These are phyloP conservation scores for Hymenotorrendiella dingleyae DNA, from an alignment of 2,329 filamentous ascomycete genomes.

Conservation along the genomic window DNA sequence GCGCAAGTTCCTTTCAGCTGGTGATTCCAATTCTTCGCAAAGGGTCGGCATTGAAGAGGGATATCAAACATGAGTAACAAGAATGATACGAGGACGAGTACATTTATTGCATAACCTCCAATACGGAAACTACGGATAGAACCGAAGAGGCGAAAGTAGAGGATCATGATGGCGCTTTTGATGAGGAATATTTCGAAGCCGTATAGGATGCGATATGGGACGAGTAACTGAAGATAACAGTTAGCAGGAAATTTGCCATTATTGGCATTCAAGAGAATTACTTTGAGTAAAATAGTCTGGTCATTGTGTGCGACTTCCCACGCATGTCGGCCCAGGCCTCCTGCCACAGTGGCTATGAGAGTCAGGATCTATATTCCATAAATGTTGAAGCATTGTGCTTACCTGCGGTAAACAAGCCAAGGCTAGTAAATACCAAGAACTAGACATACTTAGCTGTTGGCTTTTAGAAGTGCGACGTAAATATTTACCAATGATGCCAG, in stretches of 20 bases:
- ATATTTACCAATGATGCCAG: constrained; percentile 9
- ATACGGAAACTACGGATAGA: constrained; percentile 7
- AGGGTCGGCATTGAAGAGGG: background rate
- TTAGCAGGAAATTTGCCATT: background rate
- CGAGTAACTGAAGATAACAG: constrained; percentile 6
- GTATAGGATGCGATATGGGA: constrained; percentile 9
- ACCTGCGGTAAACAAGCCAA: constrained; percentile 8
- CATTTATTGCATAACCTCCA: constrained; percentile 5
- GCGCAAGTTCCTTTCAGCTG: background rate
- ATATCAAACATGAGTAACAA: constrained; percentile 6
- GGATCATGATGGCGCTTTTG: constrained; percentile 8
- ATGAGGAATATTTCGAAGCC: constrained; percentile 6
- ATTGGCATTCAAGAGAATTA: background rate
- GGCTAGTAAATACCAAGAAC: constrained; percentile 8
- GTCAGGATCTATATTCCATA: background rate
- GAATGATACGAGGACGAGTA: constrained; percentile 6
- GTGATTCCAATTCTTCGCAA: constrained; percentile 1
- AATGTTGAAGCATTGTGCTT: background rate
- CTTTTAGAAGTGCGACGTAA: background rate
- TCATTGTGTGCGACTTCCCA: constrained; percentile 6
- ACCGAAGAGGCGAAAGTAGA: constrained; percentile 13
- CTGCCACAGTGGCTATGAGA: constrained; percentile 4
- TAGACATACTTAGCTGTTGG: background rate
- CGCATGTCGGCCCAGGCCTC: constrained; percentile 9
- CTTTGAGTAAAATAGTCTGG: constrained; percentile 8